A percentile compares a stretch with the other conserved stretches of the same genome.
phyloP scores from a whole-genome alignment of 2,329 filamentous ascomycete species.

The Fusarium mangiferae region DNA sequence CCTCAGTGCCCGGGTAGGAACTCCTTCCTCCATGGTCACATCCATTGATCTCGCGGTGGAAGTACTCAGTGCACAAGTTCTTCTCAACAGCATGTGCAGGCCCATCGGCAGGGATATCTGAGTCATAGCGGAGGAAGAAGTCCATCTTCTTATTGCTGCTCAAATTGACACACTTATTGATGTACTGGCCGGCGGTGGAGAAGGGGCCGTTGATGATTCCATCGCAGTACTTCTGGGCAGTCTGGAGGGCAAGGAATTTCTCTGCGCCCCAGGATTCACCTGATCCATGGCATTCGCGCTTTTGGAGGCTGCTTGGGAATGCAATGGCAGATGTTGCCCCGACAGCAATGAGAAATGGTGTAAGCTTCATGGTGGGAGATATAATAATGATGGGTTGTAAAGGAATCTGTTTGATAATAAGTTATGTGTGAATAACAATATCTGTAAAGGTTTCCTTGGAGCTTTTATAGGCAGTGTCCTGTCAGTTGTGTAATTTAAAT shows the following conservation, averaged over 20 bases:
- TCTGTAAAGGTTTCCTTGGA: not conserved
- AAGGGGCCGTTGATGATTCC: not conserved
- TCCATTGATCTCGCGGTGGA: not conserved
- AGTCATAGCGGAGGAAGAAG: not conserved
- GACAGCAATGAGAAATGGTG: not conserved
- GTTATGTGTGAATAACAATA: not conserved
- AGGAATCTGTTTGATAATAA: rapidly evolving
- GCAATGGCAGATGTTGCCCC: not conserved
- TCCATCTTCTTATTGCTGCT: not conserved
- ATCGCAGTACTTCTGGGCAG: not conserved
- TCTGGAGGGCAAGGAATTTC: not conserved
- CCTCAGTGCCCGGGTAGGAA: not conserved
- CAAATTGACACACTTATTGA: not conserved
- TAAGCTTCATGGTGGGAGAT: not conserved
- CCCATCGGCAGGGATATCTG: not conserved
- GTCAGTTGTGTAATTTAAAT: not conserved
- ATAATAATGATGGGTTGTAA: rapidly evolving
- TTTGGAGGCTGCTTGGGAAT: not conserved
- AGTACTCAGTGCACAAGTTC: not conserved
- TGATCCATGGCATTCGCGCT: not conserved
- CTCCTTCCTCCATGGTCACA: not conserved
- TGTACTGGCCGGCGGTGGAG: not conserved
- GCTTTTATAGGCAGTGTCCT: not conserved
- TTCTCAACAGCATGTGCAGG: not conserved
- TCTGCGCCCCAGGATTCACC: not conserved